These are phyloP conservation scores for Lipomyces yamanashiensis DNA, from an alignment of 805 yeast species.

Conservation along the genomic window DNA sequence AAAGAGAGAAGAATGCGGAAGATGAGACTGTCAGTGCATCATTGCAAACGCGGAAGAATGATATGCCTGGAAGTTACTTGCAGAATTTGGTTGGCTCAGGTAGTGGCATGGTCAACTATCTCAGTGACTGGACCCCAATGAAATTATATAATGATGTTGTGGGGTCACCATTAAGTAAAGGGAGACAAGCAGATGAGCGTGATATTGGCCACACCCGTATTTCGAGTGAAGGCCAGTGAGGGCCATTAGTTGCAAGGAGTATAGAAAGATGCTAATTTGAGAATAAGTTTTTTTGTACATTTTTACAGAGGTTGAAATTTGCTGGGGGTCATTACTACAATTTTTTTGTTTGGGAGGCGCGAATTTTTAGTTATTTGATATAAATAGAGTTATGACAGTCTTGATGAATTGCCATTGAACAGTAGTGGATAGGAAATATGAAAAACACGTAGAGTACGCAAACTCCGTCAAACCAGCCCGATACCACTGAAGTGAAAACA, in stretches of 20 bases:
- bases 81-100: slow-evolving; percentile 14
- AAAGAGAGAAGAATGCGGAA: background rate
- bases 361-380: no score
- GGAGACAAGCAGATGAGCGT: background rate
- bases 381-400: no score
- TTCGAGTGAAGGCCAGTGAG: background rate
- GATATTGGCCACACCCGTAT: background rate
- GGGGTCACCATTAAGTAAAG: background rate
- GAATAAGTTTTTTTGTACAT: background rate
- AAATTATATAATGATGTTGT: slow-evolving; percentile 19
- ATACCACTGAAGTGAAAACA: background rate
- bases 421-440: no score
- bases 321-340: no score
- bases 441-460: no score
- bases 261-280: no score
- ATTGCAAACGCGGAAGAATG: background rate
- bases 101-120: slow-evolving; percentile 12
- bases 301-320: background rate
- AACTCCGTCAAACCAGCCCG: no score
- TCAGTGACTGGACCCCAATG: slow-evolving; percentile 33
- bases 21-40: slow-evolving; percentile 4
- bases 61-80: slow-evolving; percentile 7
- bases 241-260: background rate
- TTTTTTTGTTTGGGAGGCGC: no score
- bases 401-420: no score